Base-by-base conservation (phyloP, 2,329 filamentous ascomycete species). In the Calonectria crousiana region DNA sequence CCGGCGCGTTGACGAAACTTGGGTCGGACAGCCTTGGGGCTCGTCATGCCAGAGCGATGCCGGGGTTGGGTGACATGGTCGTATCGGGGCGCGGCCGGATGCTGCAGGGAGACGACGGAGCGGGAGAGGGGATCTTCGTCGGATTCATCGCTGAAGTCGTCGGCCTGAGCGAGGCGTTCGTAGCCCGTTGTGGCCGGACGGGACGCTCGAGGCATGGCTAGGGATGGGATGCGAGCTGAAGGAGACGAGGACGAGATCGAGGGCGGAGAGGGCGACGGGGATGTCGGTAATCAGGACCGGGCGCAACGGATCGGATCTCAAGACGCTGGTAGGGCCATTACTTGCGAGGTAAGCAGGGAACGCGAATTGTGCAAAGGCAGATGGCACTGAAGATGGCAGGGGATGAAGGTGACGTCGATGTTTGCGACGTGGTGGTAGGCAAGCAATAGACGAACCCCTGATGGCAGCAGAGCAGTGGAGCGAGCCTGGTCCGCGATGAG, bases 151-250 rank as follows among this genome's bases (percentile, higher is more conserved):
- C 92, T 93, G 80, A 93, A 89, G 79, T 93, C 92, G 82, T 96
- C 94, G 78, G 94, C 94, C 85, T 97, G 95, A 76, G 94, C 93
- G 73, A 97, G 92, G 82, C 94, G 94, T 85, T 95, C 94, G 86
- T 97, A 97, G 84, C 95, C 95, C 77, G 95, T 96, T 53, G 93
- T 94, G 73, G 93, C 89, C 75, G 93, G 94, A 72, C 93, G 90
- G 76, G 87, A 88, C 75, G 87, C 87, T 83, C 91, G 92, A 80
- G 93, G 89, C 93, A 95, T 95, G 76, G 65, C 75, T 71, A 69
- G 32, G 49, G 65, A 66, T 53, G 47, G 49, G n/a, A 32, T 20
- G 23, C 10, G 16, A 32, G 38, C 41, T 30, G 51, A 44, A 36
- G 56, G 52, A 47, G 51, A 56, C 16, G 49, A 36, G 16, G 68